Conservation (phyloP, 2,329 filamentous ascomycete species). For the Penicillium capsulatum region DNA sequence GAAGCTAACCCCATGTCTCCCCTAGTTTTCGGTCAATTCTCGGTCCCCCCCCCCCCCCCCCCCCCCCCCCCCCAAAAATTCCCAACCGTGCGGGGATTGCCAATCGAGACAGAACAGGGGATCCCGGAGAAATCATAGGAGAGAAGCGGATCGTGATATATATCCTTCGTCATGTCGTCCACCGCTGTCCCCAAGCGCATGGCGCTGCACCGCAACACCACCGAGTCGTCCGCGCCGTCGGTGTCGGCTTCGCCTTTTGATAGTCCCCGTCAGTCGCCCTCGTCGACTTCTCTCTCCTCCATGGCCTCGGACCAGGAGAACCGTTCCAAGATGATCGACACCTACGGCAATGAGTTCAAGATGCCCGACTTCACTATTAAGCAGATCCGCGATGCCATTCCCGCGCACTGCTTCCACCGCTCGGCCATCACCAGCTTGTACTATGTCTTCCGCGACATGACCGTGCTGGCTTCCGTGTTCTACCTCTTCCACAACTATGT, state of each 20-base stretch:
- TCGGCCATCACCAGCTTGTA: slow-evolving; percentile 68
- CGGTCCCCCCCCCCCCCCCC: too few relatives aligned
- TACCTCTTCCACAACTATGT: slow-evolving; percentile 84
- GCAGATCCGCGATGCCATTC: slow-evolving; percentile 93
- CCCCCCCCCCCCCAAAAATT: too few relatives aligned
- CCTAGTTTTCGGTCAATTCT: too few relatives aligned
- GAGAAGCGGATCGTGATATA: too few relatives aligned
- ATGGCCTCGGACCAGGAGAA: slow-evolving; percentile 64
- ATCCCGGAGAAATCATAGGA: too few relatives aligned
- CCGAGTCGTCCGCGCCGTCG: slow-evolving; percentile 55
- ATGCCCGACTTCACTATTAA: slow-evolving; percentile 96
- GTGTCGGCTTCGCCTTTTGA: slow-evolving; percentile 54
- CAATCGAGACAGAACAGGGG: too few relatives aligned
- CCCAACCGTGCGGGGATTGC: too few relatives aligned
- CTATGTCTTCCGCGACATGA: slow-evolving; percentile 81
- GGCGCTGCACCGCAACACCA: slow-evolving; percentile 52
- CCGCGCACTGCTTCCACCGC: slow-evolving; percentile 93
- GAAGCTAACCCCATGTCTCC: too few relatives aligned
- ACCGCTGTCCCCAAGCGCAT: slow-evolving; percentile 46
- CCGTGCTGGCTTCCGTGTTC: slow-evolving; percentile 70
- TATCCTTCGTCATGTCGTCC: slow-evolving; percentile 43
- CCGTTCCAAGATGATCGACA: slow-evolving; percentile 67
- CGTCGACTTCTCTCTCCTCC: slow-evolving; percentile 88
- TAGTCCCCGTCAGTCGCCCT: slow-evolving; percentile 62
- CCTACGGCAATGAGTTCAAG: slow-evolving; percentile 91